Percentiles rank a stretch among this genome's conserved stretches.
These are phyloP conservation scores for Silene coronaria DNA, from an alignment of 179 eudicot genomes.

Conservation along the genomic window DNA sequence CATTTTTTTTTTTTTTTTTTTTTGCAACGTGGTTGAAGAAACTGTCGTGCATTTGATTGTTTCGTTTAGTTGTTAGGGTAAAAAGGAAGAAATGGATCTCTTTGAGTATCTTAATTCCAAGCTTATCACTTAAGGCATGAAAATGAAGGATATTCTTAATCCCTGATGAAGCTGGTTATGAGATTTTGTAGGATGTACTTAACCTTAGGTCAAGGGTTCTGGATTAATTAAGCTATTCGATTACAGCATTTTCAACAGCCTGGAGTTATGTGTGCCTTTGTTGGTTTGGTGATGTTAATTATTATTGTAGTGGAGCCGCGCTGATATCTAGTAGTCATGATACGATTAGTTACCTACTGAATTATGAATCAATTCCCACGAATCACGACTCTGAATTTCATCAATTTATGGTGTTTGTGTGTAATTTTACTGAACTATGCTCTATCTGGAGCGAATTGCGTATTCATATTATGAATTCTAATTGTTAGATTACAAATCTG, in stretches of 20 bases:
- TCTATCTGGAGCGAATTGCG: no score
- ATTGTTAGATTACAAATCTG: no score
- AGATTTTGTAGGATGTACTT: neutral
- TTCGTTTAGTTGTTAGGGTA: neutral
- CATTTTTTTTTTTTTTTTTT: no score
- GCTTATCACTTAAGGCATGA: neutral
- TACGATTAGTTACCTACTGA: no score
- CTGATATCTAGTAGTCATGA: conserved; percentile 1
- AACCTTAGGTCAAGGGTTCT: neutral
- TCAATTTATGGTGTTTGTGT: no score
- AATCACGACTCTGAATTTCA: no score
- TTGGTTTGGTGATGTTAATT: neutral
- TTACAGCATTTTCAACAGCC: neutral
- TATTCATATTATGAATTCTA: no score
- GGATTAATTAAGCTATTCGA: neutral
- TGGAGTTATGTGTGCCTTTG: neutral
- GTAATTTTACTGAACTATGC: no score
- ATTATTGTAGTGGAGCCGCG: neutral
- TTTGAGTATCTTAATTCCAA: neutral
- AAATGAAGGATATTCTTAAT: neutral
- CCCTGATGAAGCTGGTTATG: neutral
- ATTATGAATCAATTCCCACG: no score
- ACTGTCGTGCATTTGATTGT: neutral
- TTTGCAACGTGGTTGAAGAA: neutral
- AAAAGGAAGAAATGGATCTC: neutral